Conservation (phyloP, 257 asterid genomes). For the Gynochthodes officinalis region DNA sequence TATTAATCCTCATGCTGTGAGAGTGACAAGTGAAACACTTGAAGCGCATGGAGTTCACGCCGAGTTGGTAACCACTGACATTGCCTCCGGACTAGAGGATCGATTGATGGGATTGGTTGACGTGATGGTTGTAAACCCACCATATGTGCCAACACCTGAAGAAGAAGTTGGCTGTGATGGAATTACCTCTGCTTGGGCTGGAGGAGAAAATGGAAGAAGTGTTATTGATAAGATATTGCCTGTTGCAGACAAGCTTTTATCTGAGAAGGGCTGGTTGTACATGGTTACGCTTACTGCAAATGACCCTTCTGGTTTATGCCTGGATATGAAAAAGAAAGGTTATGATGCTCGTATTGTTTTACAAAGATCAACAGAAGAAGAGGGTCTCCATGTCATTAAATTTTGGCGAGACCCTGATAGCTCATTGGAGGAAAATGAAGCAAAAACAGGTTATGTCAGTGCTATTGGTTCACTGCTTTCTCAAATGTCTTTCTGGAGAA, state of each 20-base stretch:
- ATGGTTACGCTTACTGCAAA: slow-evolving; percentile 69
- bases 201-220: slow-evolving; percentile 80
- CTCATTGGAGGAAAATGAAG: slow-evolving; percentile 44
- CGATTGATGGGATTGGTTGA: slow-evolving; percentile 66
- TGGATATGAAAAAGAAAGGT: slow-evolving; percentile 78
- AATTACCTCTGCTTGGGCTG: slow-evolving; percentile 88
- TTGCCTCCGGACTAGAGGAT: slow-evolving; percentile 64
- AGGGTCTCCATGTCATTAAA: slow-evolving; percentile 78
- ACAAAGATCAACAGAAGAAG: slow-evolving; percentile 94
- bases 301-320: slow-evolving; percentile 69
- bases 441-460: slow-evolving; percentile 18
- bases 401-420: slow-evolving; percentile 74
- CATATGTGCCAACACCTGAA: slow-evolving; percentile 96
- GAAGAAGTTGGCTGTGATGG: slow-evolving; percentile 87
- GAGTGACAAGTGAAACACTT: slow-evolving; percentile 61
- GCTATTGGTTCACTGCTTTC: slow-evolving; percentile 27
- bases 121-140: slow-evolving; percentile 90
- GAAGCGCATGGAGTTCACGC: slow-evolving; percentile 70
- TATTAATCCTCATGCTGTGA: slow-evolving; percentile 69
- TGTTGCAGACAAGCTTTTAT: slow-evolving; percentile 68
- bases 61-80: slow-evolving; percentile 64
- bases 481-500: slow-evolving; percentile 35
- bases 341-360: slow-evolving; percentile 69
- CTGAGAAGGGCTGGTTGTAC: slow-evolving; percentile 86
- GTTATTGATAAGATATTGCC: slow-evolving; percentile 90